These are phyloP conservation scores for Melampsora medusae DNA, from an alignment of 1,284 basidiomycete species.

Conservation along the genomic window DNA sequence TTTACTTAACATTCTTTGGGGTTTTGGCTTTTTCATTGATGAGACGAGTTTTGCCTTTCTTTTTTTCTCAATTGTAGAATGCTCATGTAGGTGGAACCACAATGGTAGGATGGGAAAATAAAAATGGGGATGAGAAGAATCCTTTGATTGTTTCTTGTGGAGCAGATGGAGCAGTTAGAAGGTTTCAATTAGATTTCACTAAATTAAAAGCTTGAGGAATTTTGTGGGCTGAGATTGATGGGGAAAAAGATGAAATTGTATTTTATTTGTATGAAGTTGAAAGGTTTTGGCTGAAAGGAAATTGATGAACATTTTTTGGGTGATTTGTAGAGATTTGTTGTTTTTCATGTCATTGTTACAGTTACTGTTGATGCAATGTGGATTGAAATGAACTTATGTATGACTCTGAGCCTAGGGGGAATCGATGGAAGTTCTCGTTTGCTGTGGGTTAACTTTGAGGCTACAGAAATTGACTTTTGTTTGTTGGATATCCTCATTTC, in stretches of 20 bases:
- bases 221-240: not conserved
- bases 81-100: constrained; percentile 41
- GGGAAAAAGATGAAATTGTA: not conserved
- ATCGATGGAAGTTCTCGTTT: too few relatives aligned
- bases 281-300: not conserved
- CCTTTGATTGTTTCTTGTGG: constrained; percentile 25
- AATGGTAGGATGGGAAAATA: constrained; percentile 23
- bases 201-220: constrained; percentile 14
- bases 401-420: too few relatives aligned
- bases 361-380: too few relatives aligned
- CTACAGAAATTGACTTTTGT: too few relatives aligned
- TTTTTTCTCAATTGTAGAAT: constrained; percentile 19
- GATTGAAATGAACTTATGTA: too few relatives aligned
- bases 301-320: not conserved
- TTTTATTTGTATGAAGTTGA: not conserved
- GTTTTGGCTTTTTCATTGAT: constrained; percentile 45
- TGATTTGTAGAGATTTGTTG: too few relatives aligned
- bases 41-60: not conserved
- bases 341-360: too few relatives aligned
- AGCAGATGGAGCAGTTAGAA: constrained; percentile 36
- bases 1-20: constrained; percentile 48
- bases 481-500: too few relatives aligned
- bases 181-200: constrained; percentile 18
- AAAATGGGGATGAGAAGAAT: not conserved
- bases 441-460: too few relatives aligned